A percentile compares a stretch with the other conserved stretches of the same genome.
These are phyloP conservation scores for Nakazawaea anatomiae DNA, from an alignment of 805 yeast genomes.

Conservation along the genomic window DNA sequence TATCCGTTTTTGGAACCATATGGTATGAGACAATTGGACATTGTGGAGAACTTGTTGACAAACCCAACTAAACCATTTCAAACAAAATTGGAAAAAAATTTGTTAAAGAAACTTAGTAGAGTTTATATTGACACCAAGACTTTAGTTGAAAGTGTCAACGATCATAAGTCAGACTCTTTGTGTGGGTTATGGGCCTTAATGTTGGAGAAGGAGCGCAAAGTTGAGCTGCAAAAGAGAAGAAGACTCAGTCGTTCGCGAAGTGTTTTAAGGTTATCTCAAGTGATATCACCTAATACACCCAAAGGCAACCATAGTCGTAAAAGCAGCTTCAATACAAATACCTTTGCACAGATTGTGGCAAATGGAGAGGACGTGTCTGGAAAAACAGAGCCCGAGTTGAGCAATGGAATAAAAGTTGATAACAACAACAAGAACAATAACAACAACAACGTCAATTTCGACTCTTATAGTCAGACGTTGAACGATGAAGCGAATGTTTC, in stretches of 20 bases:
- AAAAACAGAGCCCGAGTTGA: not conserved
- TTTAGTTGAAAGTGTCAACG: slow-evolving; percentile 50
- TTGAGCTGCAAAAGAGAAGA: slow-evolving; percentile 9
- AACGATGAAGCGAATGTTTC: slow-evolving; percentile 1
- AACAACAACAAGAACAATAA: not conserved
- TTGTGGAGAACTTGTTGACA: slow-evolving; percentile 28
- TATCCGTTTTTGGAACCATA: slow-evolving; percentile 44
- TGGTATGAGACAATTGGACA: slow-evolving; percentile 35
- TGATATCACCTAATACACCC: slow-evolving; percentile 1
- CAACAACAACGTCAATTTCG: not conserved
- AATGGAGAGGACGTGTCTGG: not conserved
- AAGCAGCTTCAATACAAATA: not conserved
- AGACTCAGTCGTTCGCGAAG: slow-evolving; percentile 8
- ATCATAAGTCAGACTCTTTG: slow-evolving; percentile 60
- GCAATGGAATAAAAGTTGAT: not conserved
- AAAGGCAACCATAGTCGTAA: slow-evolving; percentile 3
- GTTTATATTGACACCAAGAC: slow-evolving; percentile 60
- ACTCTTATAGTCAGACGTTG: slow-evolving; percentile 7
- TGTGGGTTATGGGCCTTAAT: slow-evolving; percentile 72
- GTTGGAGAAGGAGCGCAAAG: slow-evolving; percentile 44
- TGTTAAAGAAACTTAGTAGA: slow-evolving; percentile 53
- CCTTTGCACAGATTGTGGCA: not conserved
- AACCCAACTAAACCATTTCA: slow-evolving; percentile 40
- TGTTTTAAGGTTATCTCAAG: slow-evolving; percentile 9
- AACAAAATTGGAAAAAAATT: slow-evolving; percentile 54